Percentiles rank a stretch among this genome's conserved stretches.
Evolutionary conservation across 2,329 filamentous ascomycete species (phyloP).

Genomic region (Alternaria sp.): DNA sequence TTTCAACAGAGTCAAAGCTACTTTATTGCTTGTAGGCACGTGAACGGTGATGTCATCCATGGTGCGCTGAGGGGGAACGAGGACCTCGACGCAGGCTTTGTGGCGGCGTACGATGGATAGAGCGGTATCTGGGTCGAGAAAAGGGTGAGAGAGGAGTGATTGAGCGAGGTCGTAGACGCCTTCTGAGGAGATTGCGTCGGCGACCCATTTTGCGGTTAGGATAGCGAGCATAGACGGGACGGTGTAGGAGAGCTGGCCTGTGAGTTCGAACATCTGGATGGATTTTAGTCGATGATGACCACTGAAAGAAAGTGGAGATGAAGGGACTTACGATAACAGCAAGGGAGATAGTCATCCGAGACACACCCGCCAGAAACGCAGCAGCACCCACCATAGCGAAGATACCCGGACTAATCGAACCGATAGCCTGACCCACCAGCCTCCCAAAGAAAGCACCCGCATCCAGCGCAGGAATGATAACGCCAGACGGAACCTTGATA

Average conservation of each 20-base stretch:
- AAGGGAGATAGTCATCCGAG: slow-evolving; percentile 64
- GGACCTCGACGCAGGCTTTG: slow-evolving; percentile 51
- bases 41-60: slow-evolving; percentile 63
- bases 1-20: slow-evolving; percentile 50
- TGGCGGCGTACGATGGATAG: slow-evolving; percentile 51
- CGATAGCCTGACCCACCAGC: slow-evolving; percentile 56
- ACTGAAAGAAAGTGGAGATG: background rate
- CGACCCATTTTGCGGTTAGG: slow-evolving; percentile 65
- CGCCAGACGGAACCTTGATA: slow-evolving; percentile 65
- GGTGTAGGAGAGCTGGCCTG: slow-evolving; percentile 64
- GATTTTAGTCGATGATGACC: background rate
- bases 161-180: slow-evolving; percentile 67
- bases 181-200: slow-evolving; percentile 60
- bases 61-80: slow-evolving; percentile 61
- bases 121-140: slow-evolving; percentile 61
- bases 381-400: slow-evolving; percentile 67
- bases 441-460: slow-evolving; percentile 65
- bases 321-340: slow-evolving; percentile 54
- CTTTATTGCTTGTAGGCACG: slow-evolving; percentile 54
- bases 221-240: slow-evolving; percentile 67
- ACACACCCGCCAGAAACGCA: slow-evolving; percentile 65
- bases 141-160: slow-evolving; percentile 64
- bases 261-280: slow-evolving; percentile 61
- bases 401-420: slow-evolving; percentile 60
- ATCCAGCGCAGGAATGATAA: slow-evolving; percentile 66